Evolutionary conservation across 495 filamentous ascomycete species (phyloP).

Genomic region (Daldinia childiae): DNA sequence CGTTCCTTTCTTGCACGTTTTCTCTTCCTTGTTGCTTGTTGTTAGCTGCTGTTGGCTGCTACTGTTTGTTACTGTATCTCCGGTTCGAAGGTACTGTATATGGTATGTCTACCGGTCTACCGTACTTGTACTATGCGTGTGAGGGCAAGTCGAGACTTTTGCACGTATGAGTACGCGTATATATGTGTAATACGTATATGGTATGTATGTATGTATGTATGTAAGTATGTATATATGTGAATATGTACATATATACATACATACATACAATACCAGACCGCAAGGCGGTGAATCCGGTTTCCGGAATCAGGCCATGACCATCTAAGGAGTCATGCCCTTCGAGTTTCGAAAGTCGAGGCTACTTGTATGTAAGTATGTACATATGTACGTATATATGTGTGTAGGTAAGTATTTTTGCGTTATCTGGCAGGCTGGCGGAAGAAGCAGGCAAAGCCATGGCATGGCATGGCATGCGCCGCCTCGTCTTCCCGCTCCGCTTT

Average conservation of each 20-base stretch:
- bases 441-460: neutral
- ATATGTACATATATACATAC: neutral
- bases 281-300: slow-evolving; percentile 32
- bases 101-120: neutral
- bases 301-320: slow-evolving; percentile 31
- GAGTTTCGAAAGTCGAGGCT: slow-evolving; percentile 32
- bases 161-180: neutral
- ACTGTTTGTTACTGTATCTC: slow-evolving; percentile 1
- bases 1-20: slow-evolving; percentile 26
- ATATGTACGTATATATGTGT: neutral
- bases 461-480: neutral
- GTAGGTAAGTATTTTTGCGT: neutral
- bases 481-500: slow-evolving; percentile 3
- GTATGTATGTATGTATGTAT: neutral
- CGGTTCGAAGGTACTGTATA: neutral
- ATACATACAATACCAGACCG: slow-evolving; percentile 6
- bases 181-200: slow-evolving; percentile 6
- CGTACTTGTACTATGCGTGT: neutral
- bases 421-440: neutral
- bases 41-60: neutral
- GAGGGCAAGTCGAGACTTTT: neutral
- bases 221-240: neutral
- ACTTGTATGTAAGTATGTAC: neutral
- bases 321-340: slow-evolving; percentile 10
- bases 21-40: slow-evolving; percentile 1